Evolutionary conservation across 2,329 filamentous ascomycete genomes (phyloP), one percentile per base, ranked within the genome.

Genomic region (Verticillium nubilum): DNA sequence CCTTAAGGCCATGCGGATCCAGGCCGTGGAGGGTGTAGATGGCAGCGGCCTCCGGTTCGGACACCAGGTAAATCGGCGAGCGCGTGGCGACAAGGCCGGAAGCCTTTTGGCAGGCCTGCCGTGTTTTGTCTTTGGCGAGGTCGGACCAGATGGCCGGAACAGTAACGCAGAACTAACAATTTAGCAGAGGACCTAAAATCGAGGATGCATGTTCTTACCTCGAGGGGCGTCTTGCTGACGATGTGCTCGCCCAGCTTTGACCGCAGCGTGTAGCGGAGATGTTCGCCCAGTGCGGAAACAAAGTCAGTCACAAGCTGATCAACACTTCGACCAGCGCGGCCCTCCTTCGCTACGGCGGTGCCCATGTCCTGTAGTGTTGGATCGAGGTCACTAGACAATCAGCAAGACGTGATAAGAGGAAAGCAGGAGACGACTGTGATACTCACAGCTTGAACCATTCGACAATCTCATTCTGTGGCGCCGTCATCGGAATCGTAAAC

Each of bases 141-240:
- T 84, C 81, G 37, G 78, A 81, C 83, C 83, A 86, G 7, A 86
- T 81, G 5, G 83, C 82, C 0, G 83, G 83, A 0, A 86, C 82
- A 0, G 83, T 84, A 23, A 86, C 70, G 52, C 85, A 76, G 59
- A 83, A 84, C 58, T 50, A 10, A 4, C 5, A 9, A 10, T 2
- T 50, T 19, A 50, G 42, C 2, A 50, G 9, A 10, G 19, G 7
- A 19, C 7, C 5, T 4, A 7, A 3, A 23, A 2, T 9, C 29
- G 19, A 2, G 4, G 9, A 10, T 12, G 7, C 1, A 2, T 50
- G 42, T 4, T 1, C 19, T 50, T 23, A 50, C 42, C 42, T 85
- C 76, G 62, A 83, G 74, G 0, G 77, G 73, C 0, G 73, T 82
- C 19, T 70, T 75, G 4, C 70, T 69, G 5, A 82, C 69, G 23